A percentile compares a stretch with the other conserved stretches of the same genome.
Conservation (phyloP, 495 filamentous ascomycete genomes). For the Eremomyces bilateralis region DNA sequence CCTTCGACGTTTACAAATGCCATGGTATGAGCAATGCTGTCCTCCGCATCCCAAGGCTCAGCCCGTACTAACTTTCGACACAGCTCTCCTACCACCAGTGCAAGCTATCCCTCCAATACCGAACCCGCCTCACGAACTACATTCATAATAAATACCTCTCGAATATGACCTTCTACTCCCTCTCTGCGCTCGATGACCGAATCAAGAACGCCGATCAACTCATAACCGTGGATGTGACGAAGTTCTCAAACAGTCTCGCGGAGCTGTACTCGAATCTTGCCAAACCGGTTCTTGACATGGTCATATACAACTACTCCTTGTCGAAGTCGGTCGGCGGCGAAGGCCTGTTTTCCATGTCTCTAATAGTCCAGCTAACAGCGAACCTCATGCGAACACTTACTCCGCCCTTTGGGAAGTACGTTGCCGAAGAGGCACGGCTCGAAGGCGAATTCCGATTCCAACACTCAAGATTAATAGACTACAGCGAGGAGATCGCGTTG, state of each 20-base stretch:
- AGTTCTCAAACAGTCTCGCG: slow-evolving; percentile 85
- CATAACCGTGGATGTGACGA: slow-evolving; percentile 86
- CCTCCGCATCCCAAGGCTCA: background rate
- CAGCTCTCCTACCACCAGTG: slow-evolving; percentile 95
- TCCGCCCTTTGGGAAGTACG: slow-evolving; percentile 95
- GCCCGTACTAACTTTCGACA: background rate
- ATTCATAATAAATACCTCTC: slow-evolving; percentile 87
- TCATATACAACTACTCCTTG: slow-evolving; percentile 84
- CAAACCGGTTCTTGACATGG: slow-evolving; percentile 85
- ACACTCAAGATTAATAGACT: slow-evolving; percentile 83
- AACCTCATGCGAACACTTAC: slow-evolving; percentile 85
- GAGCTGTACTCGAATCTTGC: slow-evolving; percentile 96
- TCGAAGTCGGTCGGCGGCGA: slow-evolving; percentile 88
- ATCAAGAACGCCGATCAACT: slow-evolving; percentile 98
- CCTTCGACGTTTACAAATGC: slow-evolving; percentile 97
- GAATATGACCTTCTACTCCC: slow-evolving; percentile 93
- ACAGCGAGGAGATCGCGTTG: slow-evolving; percentile 83
- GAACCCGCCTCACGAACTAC: slow-evolving; percentile 72
- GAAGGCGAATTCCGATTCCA: slow-evolving; percentile 95
- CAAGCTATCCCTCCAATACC: slow-evolving; percentile 77
- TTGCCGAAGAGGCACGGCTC: slow-evolving; percentile 81
- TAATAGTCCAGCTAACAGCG: slow-evolving; percentile 82
- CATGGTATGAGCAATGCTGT: slow-evolving; percentile 36
- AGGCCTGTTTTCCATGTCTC: slow-evolving; percentile 78
- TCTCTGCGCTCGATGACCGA: slow-evolving; percentile 84